These are phyloP conservation scores for Fibroporia radiculosa DNA, from an alignment of 768 basidiomycete species.

Conservation along the genomic window DNA sequence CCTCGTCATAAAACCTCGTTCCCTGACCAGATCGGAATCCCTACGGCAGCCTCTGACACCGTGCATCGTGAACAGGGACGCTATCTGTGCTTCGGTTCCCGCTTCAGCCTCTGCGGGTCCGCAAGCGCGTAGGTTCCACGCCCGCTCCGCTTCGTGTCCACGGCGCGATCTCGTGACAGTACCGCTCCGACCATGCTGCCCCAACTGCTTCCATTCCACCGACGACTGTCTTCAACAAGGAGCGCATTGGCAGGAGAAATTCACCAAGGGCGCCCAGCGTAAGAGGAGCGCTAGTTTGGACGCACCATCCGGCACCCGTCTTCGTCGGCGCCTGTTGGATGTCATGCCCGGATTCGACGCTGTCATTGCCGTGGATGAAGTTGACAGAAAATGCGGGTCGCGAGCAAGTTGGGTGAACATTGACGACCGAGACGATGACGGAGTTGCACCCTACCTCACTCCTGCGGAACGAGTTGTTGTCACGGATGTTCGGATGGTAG, in stretches of 20 bases:
- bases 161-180: conserved; percentile 40
- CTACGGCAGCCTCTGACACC: conserved; percentile 30
- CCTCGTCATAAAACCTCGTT: conserved; percentile 18
- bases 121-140: conserved; percentile 6
- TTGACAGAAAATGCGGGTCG: conserved; percentile 28
- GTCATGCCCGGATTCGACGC: conserved; percentile 15
- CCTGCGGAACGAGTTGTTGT: no score
- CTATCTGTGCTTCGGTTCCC: conserved; percentile 11
- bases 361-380: conserved; percentile 53
- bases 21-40: conserved; percentile 32
- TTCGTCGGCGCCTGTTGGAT: conserved; percentile 15
- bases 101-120: conserved; percentile 17
- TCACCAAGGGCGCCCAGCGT: conserved; percentile 53
- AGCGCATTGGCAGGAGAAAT: conserved; percentile 54
- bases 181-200: conserved; percentile 67
- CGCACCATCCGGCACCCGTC: conserved; percentile 6
- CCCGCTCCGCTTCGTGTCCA: conserved; percentile 21
- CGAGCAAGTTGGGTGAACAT: no score
- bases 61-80: conserved; percentile 40
- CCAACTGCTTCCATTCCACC: conserved; percentile 49
- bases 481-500: no score
- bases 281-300: conserved; percentile 24
- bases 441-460: no score
- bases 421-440: no score
- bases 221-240: conserved; percentile 50